Conservation (phyloP, 805 yeast genomes). For the Pichia nakasei region DNA sequence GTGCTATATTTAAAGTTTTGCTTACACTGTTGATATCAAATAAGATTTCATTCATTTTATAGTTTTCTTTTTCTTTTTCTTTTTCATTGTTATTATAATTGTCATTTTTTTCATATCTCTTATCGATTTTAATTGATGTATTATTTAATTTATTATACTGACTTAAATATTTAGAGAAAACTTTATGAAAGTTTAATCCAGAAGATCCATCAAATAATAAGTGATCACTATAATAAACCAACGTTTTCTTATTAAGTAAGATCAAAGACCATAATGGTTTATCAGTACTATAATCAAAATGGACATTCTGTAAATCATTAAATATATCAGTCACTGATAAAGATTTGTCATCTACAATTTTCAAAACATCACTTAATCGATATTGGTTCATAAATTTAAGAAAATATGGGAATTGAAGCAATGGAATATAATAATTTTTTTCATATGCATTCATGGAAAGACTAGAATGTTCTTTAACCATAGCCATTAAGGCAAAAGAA, state of each 20-base stretch:
- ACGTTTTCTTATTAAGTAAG: slow-evolving; percentile 8
- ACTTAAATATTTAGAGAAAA: slow-evolving; percentile 11
- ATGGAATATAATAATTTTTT: not conserved
- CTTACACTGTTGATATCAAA: slow-evolving; percentile 3
- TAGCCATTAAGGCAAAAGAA: slow-evolving; percentile 3
- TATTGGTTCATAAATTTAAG: slow-evolving; percentile 7
- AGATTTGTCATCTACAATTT: slow-evolving; percentile 3
- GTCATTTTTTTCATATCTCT: too few relatives aligned
- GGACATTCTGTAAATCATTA: slow-evolving; percentile 4
- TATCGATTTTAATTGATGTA: too few relatives aligned
- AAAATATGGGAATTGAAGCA: not conserved
- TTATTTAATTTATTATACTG: not conserved
- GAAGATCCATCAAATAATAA: slow-evolving; percentile 29
- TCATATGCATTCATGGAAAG: slow-evolving; percentile 13
- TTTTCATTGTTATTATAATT: not conserved
- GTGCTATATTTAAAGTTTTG: slow-evolving; percentile 5
- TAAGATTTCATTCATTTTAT: not conserved
- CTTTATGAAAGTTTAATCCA: slow-evolving; percentile 24
- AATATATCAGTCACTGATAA: slow-evolving; percentile 3
- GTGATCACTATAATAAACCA: slow-evolving; percentile 24
- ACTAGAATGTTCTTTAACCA: slow-evolving; percentile 14
- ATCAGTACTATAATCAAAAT: slow-evolving; percentile 5
- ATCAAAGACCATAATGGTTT: slow-evolving; percentile 16
- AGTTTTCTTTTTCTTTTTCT: not conserved
- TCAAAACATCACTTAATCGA: slow-evolving; percentile 9